Conservation (phyloP, 441 rosid genomes). For the Euphorbia corollata region DNA sequence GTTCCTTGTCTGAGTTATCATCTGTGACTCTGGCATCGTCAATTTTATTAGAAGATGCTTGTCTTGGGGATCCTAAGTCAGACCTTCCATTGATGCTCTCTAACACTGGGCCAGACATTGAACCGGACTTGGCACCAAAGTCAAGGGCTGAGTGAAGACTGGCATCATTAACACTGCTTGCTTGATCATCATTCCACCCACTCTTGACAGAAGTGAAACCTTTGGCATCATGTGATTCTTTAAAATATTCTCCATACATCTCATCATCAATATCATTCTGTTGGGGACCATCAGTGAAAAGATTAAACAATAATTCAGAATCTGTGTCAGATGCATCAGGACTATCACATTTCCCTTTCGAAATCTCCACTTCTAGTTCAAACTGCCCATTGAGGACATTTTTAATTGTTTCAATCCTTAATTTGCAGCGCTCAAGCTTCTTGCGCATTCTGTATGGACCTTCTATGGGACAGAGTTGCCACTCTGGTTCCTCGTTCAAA, state of each 20-base stretch:
- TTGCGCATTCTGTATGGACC: constrained; percentile 99
- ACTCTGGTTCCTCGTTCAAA: constrained; percentile 62
- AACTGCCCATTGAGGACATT: constrained; percentile 73
- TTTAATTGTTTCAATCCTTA: constrained; percentile 78
- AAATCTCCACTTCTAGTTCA: constrained; percentile 61
- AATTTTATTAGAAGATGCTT: constrained; percentile 49
- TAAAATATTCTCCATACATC: constrained; percentile 51
- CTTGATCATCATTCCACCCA: constrained; percentile 84
- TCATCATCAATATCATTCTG: constrained; percentile 38
- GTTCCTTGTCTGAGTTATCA: constrained; percentile 82
- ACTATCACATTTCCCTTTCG: constrained; percentile 50
- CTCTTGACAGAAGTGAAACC: constrained; percentile 49
- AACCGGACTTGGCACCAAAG: constrained; percentile 81
- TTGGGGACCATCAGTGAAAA: constrained; percentile 38
- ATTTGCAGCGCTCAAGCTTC: constrained; percentile 88
- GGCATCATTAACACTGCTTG: constrained; percentile 74
- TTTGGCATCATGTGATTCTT: constrained; percentile 43
- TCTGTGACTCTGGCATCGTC: constrained; percentile 56
- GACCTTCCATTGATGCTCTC: constrained; percentile 71
- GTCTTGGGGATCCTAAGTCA: constrained; percentile 77
- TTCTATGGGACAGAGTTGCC: constrained; percentile 99
- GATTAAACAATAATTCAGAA: constrained; percentile 53
- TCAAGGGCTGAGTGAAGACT: constrained; percentile 98
- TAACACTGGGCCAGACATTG: constrained; percentile 61
- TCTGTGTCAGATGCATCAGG: constrained; percentile 56